Evolutionary conservation across 192 early-diverging fungal species (phyloP).

Genomic region (Haplosporangium gracile): DNA sequence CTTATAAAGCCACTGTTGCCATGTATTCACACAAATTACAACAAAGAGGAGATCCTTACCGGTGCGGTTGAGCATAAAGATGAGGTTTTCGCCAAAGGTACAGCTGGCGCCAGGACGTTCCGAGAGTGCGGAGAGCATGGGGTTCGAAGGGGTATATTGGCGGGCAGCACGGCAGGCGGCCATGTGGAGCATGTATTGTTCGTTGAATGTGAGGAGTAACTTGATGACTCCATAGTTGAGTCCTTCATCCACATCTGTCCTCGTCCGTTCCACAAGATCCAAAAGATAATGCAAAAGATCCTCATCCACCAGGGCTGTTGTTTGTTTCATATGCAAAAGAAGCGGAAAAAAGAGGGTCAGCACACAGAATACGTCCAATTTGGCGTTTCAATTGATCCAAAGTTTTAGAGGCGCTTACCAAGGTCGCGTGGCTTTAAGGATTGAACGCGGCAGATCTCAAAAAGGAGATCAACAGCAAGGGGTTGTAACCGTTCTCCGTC

Average conservation of each 20-base stretch:
- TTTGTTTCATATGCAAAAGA: neutral
- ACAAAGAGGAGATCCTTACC: slow-evolving; percentile 57
- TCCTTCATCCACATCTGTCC: slow-evolving; percentile 65
- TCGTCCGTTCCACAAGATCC: slow-evolving; percentile 71
- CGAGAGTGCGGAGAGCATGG: slow-evolving; percentile 62
- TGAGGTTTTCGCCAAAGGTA: slow-evolving; percentile 89
- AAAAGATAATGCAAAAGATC: slow-evolving; percentile 63
- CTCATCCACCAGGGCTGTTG: slow-evolving; percentile 61
- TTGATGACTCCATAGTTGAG: slow-evolving; percentile 68
- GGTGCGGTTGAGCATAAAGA: slow-evolving; percentile 93
- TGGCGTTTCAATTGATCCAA: neutral
- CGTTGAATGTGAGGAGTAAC: slow-evolving; percentile 72
- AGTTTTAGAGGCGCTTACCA: slow-evolving; percentile 47
- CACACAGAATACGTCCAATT: neutral
- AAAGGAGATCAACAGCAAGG: slow-evolving; percentile 67
- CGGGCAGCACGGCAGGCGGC: slow-evolving; percentile 29
- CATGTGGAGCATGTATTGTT: slow-evolving; percentile 76
- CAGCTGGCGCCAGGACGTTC: slow-evolving; percentile 72
- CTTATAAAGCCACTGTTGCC: neutral
- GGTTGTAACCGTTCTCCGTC: slow-evolving; percentile 52
- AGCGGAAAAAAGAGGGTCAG: neutral
- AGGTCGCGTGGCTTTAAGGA: slow-evolving; percentile 65
- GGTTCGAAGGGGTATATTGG: slow-evolving; percentile 57
- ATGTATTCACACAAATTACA: too few relatives aligned
- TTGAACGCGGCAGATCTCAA: slow-evolving; percentile 71